Conservation (phyloP, 1,284 basidiomycete genomes). For the Marasmius oreades region DNA sequence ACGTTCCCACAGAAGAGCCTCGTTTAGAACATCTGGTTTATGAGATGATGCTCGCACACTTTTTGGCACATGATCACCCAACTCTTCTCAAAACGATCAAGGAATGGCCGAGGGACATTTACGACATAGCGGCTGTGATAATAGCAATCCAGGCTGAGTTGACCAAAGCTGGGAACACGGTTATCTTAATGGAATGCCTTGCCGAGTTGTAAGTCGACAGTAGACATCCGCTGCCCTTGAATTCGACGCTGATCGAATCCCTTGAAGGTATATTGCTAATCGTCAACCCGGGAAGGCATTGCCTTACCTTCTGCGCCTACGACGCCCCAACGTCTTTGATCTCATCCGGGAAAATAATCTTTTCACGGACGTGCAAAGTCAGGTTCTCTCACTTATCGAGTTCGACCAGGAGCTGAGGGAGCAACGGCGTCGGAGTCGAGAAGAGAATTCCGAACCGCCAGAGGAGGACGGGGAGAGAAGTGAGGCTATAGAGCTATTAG, state of each 20-base stretch:
- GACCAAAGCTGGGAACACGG: slow-evolving; percentile 37
- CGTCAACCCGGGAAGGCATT: slow-evolving; percentile 93
- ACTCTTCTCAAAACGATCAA: slow-evolving; percentile 76
- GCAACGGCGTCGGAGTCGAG: slow-evolving; percentile 43
- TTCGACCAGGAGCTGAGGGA: slow-evolving; percentile 89
- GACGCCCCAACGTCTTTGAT: slow-evolving; percentile 89
- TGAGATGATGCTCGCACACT: slow-evolving; percentile 92
- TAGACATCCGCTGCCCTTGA: neutral
- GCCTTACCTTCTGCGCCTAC: slow-evolving; percentile 83
- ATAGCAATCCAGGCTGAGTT: slow-evolving; percentile 84
- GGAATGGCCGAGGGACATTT: slow-evolving; percentile 90
- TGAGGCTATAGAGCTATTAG: slow-evolving; percentile 83
- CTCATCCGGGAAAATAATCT: slow-evolving; percentile 93
- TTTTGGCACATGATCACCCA: slow-evolving; percentile 78
- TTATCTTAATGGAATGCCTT: slow-evolving; percentile 85
- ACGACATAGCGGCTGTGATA: slow-evolving; percentile 85
- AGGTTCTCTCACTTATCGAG: slow-evolving; percentile 87
- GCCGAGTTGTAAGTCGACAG: slow-evolving; percentile 72
- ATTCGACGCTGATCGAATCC: slow-evolving; percentile 3
- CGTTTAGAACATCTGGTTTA: slow-evolving; percentile 85
- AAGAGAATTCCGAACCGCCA: slow-evolving; percentile 17
- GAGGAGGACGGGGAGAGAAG: slow-evolving; percentile 41
- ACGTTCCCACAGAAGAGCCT: slow-evolving; percentile 81
- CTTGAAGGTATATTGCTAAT: slow-evolving; percentile 78
- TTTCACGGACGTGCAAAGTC: slow-evolving; percentile 93